Percentiles rank a stretch among this genome's conserved stretches.
Evolutionary conservation across 306 rosid genomes (phyloP).

Genomic region (Amphicarpaea edgeworthii): DNA sequence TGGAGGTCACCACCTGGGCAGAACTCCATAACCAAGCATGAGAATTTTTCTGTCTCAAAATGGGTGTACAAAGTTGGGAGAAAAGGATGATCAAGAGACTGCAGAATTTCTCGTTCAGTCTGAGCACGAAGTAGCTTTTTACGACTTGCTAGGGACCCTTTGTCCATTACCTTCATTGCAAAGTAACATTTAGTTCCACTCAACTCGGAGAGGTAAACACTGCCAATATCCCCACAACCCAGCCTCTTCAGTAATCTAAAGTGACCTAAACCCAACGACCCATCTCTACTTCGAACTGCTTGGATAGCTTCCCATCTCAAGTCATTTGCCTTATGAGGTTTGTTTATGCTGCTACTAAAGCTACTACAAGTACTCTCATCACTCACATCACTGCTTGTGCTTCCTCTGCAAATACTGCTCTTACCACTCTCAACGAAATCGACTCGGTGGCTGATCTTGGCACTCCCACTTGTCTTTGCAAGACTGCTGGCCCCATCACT

Average conservation of each 20-base stretch:
- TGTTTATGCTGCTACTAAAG: conserved; percentile 88
- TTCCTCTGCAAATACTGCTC: conserved; percentile 96
- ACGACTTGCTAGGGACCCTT: conserved; percentile 91
- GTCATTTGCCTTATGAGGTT: conserved; percentile 99
- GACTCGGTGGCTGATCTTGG: conserved; percentile 83
- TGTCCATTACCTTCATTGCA: conserved; percentile 99
- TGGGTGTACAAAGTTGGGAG: conserved; percentile 95
- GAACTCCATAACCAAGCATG: conserved; percentile 99
- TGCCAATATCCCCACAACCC: conserved; percentile 99
- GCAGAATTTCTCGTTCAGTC: conserved; percentile 95
- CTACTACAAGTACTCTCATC: conserved; percentile 98
- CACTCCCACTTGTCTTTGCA: conserved; percentile 92
- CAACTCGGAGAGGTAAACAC: conserved; percentile 95
- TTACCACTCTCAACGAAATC: conserved; percentile 95
- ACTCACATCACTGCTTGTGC: conserved; percentile 96
- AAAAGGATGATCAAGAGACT: conserved; percentile 96
- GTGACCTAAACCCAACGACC: conserved; percentile 83
- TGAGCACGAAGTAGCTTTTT: conserved; percentile 98
- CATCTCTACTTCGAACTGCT: conserved; percentile 84
- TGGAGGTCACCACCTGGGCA: conserved; percentile 99
- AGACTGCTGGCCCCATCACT: conserved; percentile 90
- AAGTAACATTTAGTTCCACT: conserved; percentile 96
- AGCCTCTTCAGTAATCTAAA: conserved; percentile 89
- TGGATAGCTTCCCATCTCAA: conserved; percentile 99
- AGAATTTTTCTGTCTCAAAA: conserved; percentile 97